These are phyloP conservation scores for Teunomyces stri DNA, from an alignment of 805 yeast genomes.

Conservation along the genomic window DNA sequence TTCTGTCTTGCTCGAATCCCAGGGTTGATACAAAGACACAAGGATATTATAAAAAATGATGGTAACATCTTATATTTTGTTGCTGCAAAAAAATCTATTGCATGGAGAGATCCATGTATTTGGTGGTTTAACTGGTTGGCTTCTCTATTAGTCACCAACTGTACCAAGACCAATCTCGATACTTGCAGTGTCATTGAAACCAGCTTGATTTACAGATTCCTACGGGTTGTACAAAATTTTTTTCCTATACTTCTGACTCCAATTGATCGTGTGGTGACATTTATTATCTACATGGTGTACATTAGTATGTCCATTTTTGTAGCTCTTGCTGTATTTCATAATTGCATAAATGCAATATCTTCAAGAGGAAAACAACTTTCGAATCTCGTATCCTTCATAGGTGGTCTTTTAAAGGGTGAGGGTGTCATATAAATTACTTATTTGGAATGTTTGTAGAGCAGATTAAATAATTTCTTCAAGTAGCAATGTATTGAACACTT, in stretches of 20 bases:
- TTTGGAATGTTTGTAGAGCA: neutral
- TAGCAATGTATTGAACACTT: too few species aligned
- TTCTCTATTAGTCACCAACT: neutral
- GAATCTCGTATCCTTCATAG: neutral
- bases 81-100: neutral
- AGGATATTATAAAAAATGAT: neutral
- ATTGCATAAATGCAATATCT: neutral
- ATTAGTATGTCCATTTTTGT: neutral
- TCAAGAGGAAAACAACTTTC: neutral
- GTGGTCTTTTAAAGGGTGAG: too few species aligned
- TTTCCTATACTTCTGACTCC: neutral
- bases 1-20: neutral
- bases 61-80: neutral
- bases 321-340: neutral
- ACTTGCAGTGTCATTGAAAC: neutral
- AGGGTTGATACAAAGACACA: neutral
- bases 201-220: conserved; percentile 1
- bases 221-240: neutral
- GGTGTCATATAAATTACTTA: too few species aligned
- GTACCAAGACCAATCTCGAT: neutral
- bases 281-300: neutral
- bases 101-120: neutral
- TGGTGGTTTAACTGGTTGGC: neutral
- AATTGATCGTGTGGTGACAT: neutral
- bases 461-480: neutral